Percentiles rank a stretch among this genome's conserved stretches.
phyloP scores from a whole-genome alignment of 2,329 filamentous ascomycete species.

The Phialophora chinensis region DNA sequence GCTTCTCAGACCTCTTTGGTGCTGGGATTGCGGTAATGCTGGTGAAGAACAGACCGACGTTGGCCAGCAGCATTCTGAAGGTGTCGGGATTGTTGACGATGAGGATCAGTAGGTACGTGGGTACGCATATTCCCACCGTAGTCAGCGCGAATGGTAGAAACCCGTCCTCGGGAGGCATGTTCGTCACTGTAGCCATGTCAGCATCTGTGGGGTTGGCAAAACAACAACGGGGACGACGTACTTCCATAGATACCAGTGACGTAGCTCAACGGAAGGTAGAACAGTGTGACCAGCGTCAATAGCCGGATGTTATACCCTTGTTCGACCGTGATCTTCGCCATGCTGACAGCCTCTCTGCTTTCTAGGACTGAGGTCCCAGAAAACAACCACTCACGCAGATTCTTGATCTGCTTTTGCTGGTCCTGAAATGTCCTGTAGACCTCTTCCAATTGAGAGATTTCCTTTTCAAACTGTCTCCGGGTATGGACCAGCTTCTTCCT shows the following conservation, averaged over 20 bases:
- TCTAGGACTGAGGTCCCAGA: slow-evolving; percentile 66
- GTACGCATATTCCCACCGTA: slow-evolving; percentile 50
- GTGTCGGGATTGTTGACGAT: slow-evolving; percentile 46
- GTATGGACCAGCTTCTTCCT: slow-evolving; percentile 39
- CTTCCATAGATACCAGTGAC: slow-evolving; percentile 39
- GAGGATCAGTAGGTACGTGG: slow-evolving; percentile 55
- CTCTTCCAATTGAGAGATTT: slow-evolving; percentile 60
- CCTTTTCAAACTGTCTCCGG: slow-evolving; percentile 39
- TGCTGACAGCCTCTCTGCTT: slow-evolving; percentile 64
- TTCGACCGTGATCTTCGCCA: slow-evolving; percentile 57
- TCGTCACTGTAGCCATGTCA: slow-evolving; percentile 37
- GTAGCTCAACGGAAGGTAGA: slow-evolving; percentile 49
- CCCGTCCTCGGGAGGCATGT: slow-evolving; percentile 48
- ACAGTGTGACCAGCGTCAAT: slow-evolving; percentile 51
- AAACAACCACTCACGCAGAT: slow-evolving; percentile 66
- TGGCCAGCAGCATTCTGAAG: slow-evolving; percentile 12
- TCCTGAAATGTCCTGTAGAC: slow-evolving; percentile 64
- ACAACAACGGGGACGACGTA: background rate
- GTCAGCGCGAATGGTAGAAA: slow-evolving; percentile 52
- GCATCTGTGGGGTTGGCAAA: slow-evolving; percentile 1
- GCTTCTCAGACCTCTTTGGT: slow-evolving; percentile 29
- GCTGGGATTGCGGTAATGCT: slow-evolving; percentile 25
- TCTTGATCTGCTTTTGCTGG: slow-evolving; percentile 56
- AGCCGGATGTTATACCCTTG: slow-evolving; percentile 59
- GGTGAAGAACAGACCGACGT: slow-evolving; percentile 25